Evolutionary conservation across 148 eudicot species (phyloP), one percentile per base, ranked within the genome.

Genomic region (Simmondsia chinensis): DNA sequence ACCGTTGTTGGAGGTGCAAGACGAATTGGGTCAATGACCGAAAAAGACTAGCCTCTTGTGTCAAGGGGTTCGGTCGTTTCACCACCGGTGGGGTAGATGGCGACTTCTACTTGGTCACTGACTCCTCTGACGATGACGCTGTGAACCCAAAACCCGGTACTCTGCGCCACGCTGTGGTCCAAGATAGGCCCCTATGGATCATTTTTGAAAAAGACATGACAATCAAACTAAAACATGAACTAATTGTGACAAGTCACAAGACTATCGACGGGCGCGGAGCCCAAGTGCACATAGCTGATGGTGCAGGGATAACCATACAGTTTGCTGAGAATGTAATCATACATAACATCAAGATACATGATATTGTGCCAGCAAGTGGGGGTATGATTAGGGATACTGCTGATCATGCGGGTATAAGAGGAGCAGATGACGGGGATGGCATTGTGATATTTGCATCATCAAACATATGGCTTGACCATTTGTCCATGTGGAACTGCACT

Each of bases 211-310:
- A 17, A 0, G 55, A 54, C 57, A 87, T 87, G 94, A 43, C 8
- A 4, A 87, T 87, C 41, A 74, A 28, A 43, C 68, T 87, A 1
- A 54, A 50, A 4, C 70, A 48, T 8, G 96, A 87, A 50, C 56
- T 87, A 15, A 49, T 87, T 7, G 43, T 87, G 42, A 40, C 48
- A 10, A 46, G 80, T 24, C 57, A 79, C 69, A 87, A 87, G 74
- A 87, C 96, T 2, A 82, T 87, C 17, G 96, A 87, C 21, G 96
- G 73, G 0, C 81, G 96, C 20, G 96, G 96, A 0, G 69, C 49
- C 7, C 48, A 38, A 2, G 72, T 87, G 4, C 62, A 67, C 12
- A 76, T 82, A 15, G 67, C 80, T 19, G 15, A 68, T 13, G 96
- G 96, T 9, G 80, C 87, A 1, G 86, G 96, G 5, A 65, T 86